phyloP scores from a whole-genome alignment of 768 basidiomycete genomes.

The Auriculariales sp. region DNA sequence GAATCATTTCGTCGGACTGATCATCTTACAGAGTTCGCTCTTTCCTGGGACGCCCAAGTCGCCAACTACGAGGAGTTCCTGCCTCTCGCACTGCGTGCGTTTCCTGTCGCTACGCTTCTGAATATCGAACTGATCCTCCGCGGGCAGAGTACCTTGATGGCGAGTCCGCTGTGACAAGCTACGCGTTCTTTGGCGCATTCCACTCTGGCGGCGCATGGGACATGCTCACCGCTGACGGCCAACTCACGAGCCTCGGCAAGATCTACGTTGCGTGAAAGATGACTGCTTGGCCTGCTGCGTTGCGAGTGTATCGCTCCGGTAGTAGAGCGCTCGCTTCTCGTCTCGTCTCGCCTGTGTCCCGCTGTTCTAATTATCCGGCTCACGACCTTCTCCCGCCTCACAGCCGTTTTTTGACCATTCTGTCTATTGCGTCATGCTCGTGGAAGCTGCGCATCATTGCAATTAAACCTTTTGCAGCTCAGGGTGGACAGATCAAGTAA shows the following conservation, averaged over 20 bases:
- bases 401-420: no score
- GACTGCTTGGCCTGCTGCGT: no score
- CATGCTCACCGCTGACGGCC: slow-evolving; percentile 5
- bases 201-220: slow-evolving; percentile 4
- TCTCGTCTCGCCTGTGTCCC: no score
- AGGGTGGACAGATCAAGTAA: no score
- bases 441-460: no score
- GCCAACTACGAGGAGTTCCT: slow-evolving; percentile 4
- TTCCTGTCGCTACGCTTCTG: background rate
- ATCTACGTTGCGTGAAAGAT: slow-evolving; percentile 2
- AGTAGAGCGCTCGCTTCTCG: no score
- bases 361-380: no score
- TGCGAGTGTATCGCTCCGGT: no score
- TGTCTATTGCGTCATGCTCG: no score
- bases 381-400: no score
- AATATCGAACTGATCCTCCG: background rate
- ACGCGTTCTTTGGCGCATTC: slow-evolving; percentile 8
- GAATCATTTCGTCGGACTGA: background rate
- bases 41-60: slow-evolving; percentile 4
- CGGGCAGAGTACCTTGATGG: slow-evolving; percentile 2
- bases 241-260: slow-evolving; percentile 4
- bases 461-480: no score
- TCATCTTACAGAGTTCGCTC: slow-evolving; percentile 3
- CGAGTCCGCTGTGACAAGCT: slow-evolving; percentile 4
- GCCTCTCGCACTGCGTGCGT: slow-evolving; percentile 2